These are phyloP conservation scores for Talaromyces proteolyticus DNA, from an alignment of 495 filamentous ascomycete genomes.

Conservation along the genomic window DNA sequence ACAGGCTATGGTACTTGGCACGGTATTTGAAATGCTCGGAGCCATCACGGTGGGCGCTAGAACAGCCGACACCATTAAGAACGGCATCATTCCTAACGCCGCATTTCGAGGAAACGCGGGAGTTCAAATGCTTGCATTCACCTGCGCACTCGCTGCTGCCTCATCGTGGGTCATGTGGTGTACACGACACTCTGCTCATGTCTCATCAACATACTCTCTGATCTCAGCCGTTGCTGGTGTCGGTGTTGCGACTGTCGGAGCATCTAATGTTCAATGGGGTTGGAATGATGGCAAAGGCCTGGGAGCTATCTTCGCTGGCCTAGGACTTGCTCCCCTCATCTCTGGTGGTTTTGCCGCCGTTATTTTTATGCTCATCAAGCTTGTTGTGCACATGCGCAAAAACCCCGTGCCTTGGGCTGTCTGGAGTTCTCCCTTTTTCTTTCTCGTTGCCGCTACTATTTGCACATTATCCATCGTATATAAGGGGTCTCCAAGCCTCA, in stretches of 20 bases:
- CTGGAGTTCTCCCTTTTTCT: slow-evolving; percentile 53
- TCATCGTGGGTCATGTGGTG: slow-evolving; percentile 58
- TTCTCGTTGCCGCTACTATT: slow-evolving; percentile 50
- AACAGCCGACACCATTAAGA: slow-evolving; percentile 56
- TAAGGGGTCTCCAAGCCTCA: slow-evolving; percentile 55
- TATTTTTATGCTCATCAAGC: slow-evolving; percentile 58
- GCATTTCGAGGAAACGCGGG: slow-evolving; percentile 47
- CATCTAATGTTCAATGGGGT: slow-evolving; percentile 52
- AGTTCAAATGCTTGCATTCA: slow-evolving; percentile 57
- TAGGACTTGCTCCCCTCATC: slow-evolving; percentile 56
- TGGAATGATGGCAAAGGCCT: slow-evolving; percentile 56
- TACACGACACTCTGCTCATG: slow-evolving; percentile 53
- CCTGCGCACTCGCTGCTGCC: slow-evolving; percentile 49
- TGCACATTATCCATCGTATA: slow-evolving; percentile 58
- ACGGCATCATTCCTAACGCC: slow-evolving; percentile 45
- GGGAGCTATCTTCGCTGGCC: slow-evolving; percentile 54
- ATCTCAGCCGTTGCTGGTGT: slow-evolving; percentile 58
- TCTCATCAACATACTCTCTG: slow-evolving; percentile 60
- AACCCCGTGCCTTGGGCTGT: slow-evolving; percentile 53
- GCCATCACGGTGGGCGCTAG: slow-evolving; percentile 55
- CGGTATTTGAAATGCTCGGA: slow-evolving; percentile 57
- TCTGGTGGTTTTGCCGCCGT: slow-evolving; percentile 47
- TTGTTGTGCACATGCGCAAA: slow-evolving; percentile 49
- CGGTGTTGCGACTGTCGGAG: slow-evolving; percentile 54
- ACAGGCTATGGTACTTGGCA: slow-evolving; percentile 63